phyloP scores from a whole-genome alignment of 257 asterid genomes.

The Phtheirospermum japonicum region DNA sequence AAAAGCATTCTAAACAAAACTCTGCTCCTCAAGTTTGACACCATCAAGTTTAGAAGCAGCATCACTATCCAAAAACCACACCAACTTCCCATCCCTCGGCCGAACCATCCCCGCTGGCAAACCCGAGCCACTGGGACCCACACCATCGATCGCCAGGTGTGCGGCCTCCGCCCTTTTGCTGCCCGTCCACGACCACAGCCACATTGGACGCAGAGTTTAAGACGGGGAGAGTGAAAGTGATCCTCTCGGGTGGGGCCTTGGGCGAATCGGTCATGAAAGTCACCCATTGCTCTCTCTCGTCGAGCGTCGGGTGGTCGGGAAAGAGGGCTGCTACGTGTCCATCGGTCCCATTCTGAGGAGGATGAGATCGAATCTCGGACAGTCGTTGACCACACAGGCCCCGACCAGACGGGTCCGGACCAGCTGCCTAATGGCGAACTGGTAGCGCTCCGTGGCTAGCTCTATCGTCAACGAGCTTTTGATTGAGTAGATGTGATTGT shows the following conservation, averaged over 20 bases:
- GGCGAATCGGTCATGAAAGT: constrained; percentile 63
- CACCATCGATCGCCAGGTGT: constrained; percentile 41
- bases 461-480: constrained; percentile 54
- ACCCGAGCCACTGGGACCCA: constrained; percentile 31
- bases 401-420: constrained; percentile 47
- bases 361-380: constrained; percentile 64
- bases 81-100: constrained; percentile 53
- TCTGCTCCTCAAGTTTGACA: constrained; percentile 35
- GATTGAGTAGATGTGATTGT: constrained; percentile 53
- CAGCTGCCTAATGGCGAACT: constrained; percentile 51
- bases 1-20: too few relatives aligned
- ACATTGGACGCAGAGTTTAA: constrained; percentile 64
- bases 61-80: constrained; percentile 55
- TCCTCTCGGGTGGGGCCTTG: constrained; percentile 64
- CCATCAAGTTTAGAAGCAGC: constrained; percentile 55
- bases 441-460: constrained; percentile 57
- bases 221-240: constrained; percentile 62
- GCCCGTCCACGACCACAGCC: constrained; percentile 49
- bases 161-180: constrained; percentile 53
- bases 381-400: constrained; percentile 48
- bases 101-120: constrained; percentile 53
- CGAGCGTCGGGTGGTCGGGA: constrained; percentile 42
- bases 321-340: constrained; percentile 70
- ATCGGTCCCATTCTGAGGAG: constrained; percentile 64
- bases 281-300: constrained; percentile 59